Conservation (phyloP, 805 yeast species). For the Clavispora asparagi region DNA sequence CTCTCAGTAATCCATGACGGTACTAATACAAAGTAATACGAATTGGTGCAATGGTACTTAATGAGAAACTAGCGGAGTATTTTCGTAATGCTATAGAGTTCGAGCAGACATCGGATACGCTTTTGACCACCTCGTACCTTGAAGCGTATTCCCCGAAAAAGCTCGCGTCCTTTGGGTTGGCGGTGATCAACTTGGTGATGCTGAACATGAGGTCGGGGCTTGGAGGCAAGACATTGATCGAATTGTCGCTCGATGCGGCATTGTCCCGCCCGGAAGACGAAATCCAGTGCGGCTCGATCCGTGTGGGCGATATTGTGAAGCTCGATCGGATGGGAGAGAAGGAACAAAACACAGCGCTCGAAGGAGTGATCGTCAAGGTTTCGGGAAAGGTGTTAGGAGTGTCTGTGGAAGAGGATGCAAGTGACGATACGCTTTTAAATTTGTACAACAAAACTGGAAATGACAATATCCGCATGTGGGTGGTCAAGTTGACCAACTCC, state of each 20-base stretch:
- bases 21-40: neutral
- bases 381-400: conserved; percentile 45
- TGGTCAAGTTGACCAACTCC: conserved; percentile 63
- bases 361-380: conserved; percentile 63
- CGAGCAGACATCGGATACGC: conserved; percentile 34
- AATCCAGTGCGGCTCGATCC: conserved; percentile 47
- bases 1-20: neutral
- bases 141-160: conserved; percentile 49
- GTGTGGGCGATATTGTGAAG: conserved; percentile 74
- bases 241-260: conserved; percentile 53
- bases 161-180: conserved; percentile 69
- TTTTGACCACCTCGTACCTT: conserved; percentile 28
- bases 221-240: conserved; percentile 70
- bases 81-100: conserved; percentile 30
- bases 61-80: conserved; percentile 5
- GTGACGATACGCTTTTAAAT: conserved; percentile 44
- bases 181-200: conserved; percentile 59
- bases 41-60: neutral
- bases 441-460: conserved; percentile 40
- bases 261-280: conserved; percentile 25
- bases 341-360: conserved; percentile 29
- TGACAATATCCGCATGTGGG: conserved; percentile 49
- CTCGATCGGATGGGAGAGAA: conserved; percentile 41
- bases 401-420: conserved; percentile 50
- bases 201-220: conserved; percentile 68